These are phyloP conservation scores for Warburgia ugandensis DNA, from an alignment of 164 flowering plant species.

Conservation along the genomic window DNA sequence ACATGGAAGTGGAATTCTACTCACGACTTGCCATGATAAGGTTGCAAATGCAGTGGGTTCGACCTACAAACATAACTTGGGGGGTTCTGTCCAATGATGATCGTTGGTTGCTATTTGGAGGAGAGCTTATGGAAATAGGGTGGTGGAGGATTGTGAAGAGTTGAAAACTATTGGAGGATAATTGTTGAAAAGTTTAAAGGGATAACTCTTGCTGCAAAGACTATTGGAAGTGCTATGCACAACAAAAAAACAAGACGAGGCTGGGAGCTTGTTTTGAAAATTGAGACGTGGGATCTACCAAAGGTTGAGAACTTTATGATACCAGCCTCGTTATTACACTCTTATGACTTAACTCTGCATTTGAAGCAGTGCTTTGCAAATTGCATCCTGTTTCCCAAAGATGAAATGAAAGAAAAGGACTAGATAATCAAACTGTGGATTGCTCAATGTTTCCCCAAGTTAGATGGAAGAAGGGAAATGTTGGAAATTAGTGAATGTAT, in stretches of 20 bases:
- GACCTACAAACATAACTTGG: not conserved
- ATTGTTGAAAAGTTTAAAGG: constrained; percentile 12
- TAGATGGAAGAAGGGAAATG: not conserved
- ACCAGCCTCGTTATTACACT: constrained; percentile 14
- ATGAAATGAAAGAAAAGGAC: constrained; percentile 2
- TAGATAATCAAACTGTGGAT: constrained; percentile 17
- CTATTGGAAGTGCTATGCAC: constrained; percentile 12
- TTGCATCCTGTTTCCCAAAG: constrained; percentile 22
- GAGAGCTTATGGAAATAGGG: no score
- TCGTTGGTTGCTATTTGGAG: constrained; percentile 4
- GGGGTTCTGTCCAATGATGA: constrained; percentile 5
- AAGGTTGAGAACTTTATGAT: not conserved
- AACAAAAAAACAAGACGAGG: not conserved
- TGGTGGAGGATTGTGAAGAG: not conserved
- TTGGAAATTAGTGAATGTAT: constrained; percentile 9
- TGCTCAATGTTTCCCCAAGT: constrained; percentile 10
- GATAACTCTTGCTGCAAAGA: constrained; percentile 17
- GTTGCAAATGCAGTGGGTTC: constrained; percentile 2
- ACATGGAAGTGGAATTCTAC: constrained; percentile 4
- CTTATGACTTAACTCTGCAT: constrained; percentile 10
- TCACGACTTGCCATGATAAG: constrained; percentile 3
- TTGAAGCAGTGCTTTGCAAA: constrained; percentile 16
- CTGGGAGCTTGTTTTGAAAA: constrained; percentile 8
- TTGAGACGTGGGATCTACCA: constrained; percentile 13
- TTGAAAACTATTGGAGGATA: not conserved